A percentile compares a stretch with the other conserved stretches of the same genome.
phyloP scores from a whole-genome alignment of 306 rosid species.

The Fagus sylvatica region DNA sequence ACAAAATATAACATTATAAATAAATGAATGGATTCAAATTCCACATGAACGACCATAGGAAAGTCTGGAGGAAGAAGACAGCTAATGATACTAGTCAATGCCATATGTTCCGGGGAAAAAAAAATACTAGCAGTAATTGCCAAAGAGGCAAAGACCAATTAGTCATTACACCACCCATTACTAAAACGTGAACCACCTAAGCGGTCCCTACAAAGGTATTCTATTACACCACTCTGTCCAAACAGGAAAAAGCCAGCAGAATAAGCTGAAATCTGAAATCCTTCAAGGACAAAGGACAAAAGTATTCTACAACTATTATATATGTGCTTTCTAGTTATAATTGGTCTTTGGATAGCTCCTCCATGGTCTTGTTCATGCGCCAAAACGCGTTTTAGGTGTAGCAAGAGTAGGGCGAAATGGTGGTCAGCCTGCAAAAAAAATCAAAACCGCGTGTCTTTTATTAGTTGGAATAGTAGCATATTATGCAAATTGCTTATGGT shows the following conservation, averaged over 20 bases:
- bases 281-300: neutral
- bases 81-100: neutral
- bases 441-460: neutral
- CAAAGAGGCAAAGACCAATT: neutral
- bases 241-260: neutral
- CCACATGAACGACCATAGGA: neutral
- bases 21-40: slow-evolving; percentile 6
- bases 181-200: slow-evolving; percentile 14
- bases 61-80: slow-evolving; percentile 3
- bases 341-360: too few species aligned
- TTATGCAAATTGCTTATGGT: too few species aligned
- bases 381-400: neutral
- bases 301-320: neutral
- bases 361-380: neutral
- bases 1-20: neutral
- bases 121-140: neutral
- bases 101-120: too few species aligned
- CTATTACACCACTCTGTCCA: neutral
- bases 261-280: neutral
- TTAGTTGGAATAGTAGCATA: neutral
- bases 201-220: neutral
- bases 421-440: slow-evolving; percentile 19
- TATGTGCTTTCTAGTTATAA: neutral
- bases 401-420: slow-evolving; percentile 26
- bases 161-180: neutral